A percentile compares a stretch with the other conserved stretches of the same genome.
Conservation (phyloP, 139 green algal genomes). For the Chlamydomonas schloesseri region DNA sequence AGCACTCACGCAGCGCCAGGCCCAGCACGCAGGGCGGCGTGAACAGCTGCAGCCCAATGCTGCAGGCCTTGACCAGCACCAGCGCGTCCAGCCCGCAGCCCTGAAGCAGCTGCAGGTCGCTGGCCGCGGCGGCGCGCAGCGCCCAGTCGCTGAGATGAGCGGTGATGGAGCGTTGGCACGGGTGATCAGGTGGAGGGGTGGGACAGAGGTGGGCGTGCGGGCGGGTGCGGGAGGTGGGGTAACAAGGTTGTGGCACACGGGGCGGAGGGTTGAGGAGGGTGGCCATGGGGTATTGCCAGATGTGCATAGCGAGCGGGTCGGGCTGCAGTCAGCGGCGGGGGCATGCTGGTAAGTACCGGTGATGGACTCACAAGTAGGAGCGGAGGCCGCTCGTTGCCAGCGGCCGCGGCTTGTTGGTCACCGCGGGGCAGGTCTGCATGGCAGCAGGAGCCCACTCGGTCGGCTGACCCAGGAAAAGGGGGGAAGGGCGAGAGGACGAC, state of each 20-base stretch:
- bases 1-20: constrained; percentile 23
- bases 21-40: constrained; percentile 30
- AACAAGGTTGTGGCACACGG: too few relatives aligned
- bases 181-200: too few relatives aligned
- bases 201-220: too few relatives aligned
- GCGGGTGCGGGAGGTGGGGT: too few relatives aligned
- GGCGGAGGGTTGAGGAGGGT: too few relatives aligned
- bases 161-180: too few relatives aligned
- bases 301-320: too few relatives aligned
- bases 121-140: background rate
- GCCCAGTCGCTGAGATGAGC: constrained; percentile 38
- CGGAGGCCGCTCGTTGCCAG: background rate
- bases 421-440: background rate
- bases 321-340: too few relatives aligned
- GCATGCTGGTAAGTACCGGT: too few relatives aligned
- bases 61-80: constrained; percentile 52
- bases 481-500: too few relatives aligned
- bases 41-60: constrained; percentile 51
- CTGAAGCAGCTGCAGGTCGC: constrained; percentile 35
- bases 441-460: background rate
- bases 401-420: constrained; percentile 20
- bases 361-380: background rate
- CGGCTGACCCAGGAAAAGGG: too few relatives aligned
- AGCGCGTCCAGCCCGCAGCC: constrained; percentile 35
- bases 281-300: too few relatives aligned